phyloP scores from a whole-genome alignment of 257 asterid species.

The Solanum sparsipilum region DNA sequence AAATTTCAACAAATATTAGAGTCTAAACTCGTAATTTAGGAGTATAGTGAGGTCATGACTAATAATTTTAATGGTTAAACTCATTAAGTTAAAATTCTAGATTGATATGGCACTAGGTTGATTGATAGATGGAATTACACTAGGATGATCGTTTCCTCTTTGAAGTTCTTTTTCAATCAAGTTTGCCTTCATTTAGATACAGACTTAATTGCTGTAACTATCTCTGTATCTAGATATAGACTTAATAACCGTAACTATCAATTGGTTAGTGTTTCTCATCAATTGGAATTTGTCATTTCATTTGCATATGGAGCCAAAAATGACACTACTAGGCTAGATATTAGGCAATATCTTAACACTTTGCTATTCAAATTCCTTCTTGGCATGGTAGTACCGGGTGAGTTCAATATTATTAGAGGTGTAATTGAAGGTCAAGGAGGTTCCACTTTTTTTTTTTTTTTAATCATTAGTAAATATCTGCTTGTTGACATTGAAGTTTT shows the following conservation, averaged over 20 bases:
- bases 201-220: no score
- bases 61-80: background rate
- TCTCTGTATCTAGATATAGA: no score
- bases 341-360: background rate
- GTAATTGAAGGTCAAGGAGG: background rate
- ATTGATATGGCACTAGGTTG: background rate
- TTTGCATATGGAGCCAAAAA: background rate
- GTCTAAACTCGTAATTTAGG: background rate
- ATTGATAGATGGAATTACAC: background rate
- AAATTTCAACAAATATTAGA: background rate
- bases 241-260: background rate
- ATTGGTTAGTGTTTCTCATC: background rate
- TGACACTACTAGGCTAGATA: background rate
- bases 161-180: background rate
- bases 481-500: background rate
- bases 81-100: background rate
- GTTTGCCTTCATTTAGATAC: background rate
- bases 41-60: background rate
- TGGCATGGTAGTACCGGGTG: background rate
- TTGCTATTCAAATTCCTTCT: background rate
- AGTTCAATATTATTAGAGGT: background rate
- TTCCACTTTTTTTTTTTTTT: background rate
- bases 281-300: background rate
- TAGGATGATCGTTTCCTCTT: background rate
- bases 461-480: background rate